Evolutionary conservation across 169 alveolate genomes (phyloP), one percentile per base, ranked within the genome.

Genomic region (Besnoitia besnoiti): DNA sequence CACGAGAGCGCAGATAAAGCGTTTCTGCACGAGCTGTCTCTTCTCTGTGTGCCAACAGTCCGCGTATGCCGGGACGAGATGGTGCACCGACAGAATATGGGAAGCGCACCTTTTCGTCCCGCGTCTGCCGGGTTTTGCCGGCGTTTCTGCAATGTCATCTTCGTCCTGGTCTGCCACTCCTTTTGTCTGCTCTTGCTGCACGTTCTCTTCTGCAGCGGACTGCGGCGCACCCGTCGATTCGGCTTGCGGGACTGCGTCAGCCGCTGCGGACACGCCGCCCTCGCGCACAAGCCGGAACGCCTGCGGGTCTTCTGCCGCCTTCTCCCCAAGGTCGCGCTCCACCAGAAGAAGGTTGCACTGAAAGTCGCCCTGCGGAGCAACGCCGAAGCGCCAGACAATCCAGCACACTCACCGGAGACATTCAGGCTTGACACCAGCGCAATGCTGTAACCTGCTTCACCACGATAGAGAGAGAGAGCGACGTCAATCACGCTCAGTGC

Each of bases 281-380:
- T 55, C 67, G 24, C 67, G 67, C 27, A 55, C 67, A 55, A 55
- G 30, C n/a, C 67, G 67, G 24, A 55, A 55, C 3, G 30, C 24
- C 5, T 55, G 67, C 4, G 67, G 67, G 24, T 55, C 67, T 19
- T 55, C 82, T 42, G 16, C n/a, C 24, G 16, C 24, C 21, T 73
- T 37, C n/a, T 37, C 46, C 14, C 82, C 47, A n/a, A 73, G 82
- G 10, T 73, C 82, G 82, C 46, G 47, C n/a, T 73, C 82, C 39
- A 73, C 39, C 14, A 73, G 8, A 1, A 73, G 82, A 8, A 73
- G 46, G n/a, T 73, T 73, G n/a, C 82, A 73, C n/a, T 73, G 82
- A 30, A 73, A 73, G 46, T 73, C 82, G 82, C 82, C 82, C 82
- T 73, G 46, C 3, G 21, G 46, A 30, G 82, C 39, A 73, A 19